A percentile compares a stretch with the other conserved stretches of the same genome.
Conservation (phyloP, 768 basidiomycete genomes). For the Macrolepiota albuminosa region DNA sequence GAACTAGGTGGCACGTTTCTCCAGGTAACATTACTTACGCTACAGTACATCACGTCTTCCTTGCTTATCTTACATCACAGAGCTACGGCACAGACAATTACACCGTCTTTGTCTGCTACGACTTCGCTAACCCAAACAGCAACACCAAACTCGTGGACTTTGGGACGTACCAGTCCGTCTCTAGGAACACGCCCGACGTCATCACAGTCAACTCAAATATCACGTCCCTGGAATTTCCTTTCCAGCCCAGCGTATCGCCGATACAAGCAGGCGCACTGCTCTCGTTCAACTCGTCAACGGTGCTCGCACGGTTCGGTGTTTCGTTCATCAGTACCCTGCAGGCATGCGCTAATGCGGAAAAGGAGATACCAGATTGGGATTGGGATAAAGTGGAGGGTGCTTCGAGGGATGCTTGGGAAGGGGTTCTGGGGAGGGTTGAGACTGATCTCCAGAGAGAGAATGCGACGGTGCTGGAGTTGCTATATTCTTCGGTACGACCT, state of each 20-base stretch:
- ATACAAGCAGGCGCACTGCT: conserved; percentile 44
- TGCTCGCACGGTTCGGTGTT: conserved; percentile 53
- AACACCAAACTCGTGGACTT: conserved; percentile 21
- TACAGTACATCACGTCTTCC: not conserved
- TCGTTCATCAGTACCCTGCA: conserved; percentile 49
- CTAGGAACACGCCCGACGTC: conserved; percentile 25
- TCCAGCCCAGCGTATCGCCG: conserved; percentile 29
- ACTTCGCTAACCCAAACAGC: conserved; percentile 29
- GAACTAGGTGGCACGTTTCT: conserved; percentile 39
- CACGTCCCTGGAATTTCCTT: conserved; percentile 33
- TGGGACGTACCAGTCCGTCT: conserved; percentile 37
- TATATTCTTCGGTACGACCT: conserved; percentile 41
- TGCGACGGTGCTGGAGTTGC: conserved; percentile 35
- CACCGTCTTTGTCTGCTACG: conserved; percentile 45
- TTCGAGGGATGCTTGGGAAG: conserved; percentile 38
- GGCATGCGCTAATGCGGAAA: conserved; percentile 55
- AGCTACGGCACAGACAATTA: conserved; percentile 47
- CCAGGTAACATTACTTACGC: conserved; percentile 25
- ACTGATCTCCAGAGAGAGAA: conserved; percentile 33
- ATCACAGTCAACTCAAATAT: conserved; percentile 29
- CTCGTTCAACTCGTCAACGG: conserved; percentile 29
- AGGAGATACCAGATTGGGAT: conserved; percentile 46
- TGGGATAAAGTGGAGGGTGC: conserved; percentile 36
- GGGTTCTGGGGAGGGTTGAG: conserved; percentile 32
- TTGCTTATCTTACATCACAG: conserved; percentile 16